Base-by-base conservation (phyloP, 106 monocot species). In the Ottelia alismoides region DNA sequence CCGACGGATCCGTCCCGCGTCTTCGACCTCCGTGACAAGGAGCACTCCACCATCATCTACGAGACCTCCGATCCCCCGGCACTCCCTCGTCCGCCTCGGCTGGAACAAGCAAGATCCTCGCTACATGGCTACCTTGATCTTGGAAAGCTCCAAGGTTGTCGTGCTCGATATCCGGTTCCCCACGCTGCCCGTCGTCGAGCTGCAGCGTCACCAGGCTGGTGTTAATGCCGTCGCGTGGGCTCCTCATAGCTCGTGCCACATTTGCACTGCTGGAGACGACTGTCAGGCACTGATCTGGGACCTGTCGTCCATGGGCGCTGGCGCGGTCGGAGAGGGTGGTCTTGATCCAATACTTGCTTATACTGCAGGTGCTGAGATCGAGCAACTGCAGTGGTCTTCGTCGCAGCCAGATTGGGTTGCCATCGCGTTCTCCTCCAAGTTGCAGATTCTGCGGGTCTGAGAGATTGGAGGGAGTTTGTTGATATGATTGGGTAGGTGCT, bases 331-430 rank as follows among this genome's bases (percentile, higher is more conserved):
- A 3, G 18, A 12, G 4, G 48, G 20, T 3, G 48, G 48, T 6
- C 10, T 49, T n/a, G 48, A 49, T 20, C 48, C 48, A 3, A 12
- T 49, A 20, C 48, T 49, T 3, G 48, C 48, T 3, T 49, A 49
- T 43, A 18, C 48, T 10, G 48, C 48, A 3, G 48, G 48, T 6
- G 48, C 48, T 12, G 48, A 49, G 19, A 61, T 61, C 20, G 49
- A 61, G 48, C 61, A 61, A 28, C 30, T 61, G 28, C 49, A 61
- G 49, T 61, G 61, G 61, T 61, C 61, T 1, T 27, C 61, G n/a
- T 16, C 61, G 0, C 61, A 61, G 27, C 61, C 61, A 3, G 61
- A 61, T 25, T 61, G 61, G 61, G 49, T 61, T n/a, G 61, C 48
- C 48, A 61, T 61, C 17, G 61, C 61, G 11, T 61, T 61, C 49